Evolutionary conservation across 2,329 filamentous ascomycete genomes (phyloP).

Genomic region (Apiospora saccharicola): DNA sequence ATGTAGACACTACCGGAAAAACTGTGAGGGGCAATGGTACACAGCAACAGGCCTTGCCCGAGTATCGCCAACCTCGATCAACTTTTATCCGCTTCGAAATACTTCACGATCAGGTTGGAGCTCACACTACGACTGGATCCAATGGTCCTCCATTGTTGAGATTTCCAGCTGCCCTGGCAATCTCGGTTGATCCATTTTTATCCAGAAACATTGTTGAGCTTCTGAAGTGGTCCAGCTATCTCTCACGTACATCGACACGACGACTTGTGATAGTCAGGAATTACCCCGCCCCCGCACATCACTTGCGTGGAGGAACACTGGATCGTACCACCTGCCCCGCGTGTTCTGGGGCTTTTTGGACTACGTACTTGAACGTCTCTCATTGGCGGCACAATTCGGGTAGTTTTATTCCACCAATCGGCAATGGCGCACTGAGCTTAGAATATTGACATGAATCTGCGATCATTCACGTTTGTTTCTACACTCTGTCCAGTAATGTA

Average conservation of each 20-base stretch:
- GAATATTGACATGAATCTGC: not conserved
- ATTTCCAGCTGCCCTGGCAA: not conserved
- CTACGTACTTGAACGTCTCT: not conserved
- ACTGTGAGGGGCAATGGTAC: no score
- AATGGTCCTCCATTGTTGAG: not conserved
- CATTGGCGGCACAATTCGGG: conserved; percentile 24
- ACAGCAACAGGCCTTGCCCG: not conserved
- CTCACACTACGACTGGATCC: not conserved
- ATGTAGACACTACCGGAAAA: not conserved
- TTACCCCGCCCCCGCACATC: conserved; percentile 20
- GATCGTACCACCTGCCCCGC: not conserved
- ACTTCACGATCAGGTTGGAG: not conserved
- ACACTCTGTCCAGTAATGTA: no score
- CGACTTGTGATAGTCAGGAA: not conserved
- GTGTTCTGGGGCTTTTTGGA: conserved; percentile 9
- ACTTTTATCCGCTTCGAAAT: not conserved
- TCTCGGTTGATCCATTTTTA: not conserved
- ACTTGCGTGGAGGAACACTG: not conserved
- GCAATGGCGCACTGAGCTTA: not conserved
- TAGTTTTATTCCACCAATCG: conserved; percentile 14
- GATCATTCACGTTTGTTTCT: not conserved
- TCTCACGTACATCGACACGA: not conserved
- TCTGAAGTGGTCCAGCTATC: not conserved
- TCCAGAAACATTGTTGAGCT: not conserved
- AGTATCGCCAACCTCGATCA: not conserved